phyloP scores from a whole-genome alignment of 2,329 filamentous ascomycete species.

The Aspergillus novofumigatus region DNA sequence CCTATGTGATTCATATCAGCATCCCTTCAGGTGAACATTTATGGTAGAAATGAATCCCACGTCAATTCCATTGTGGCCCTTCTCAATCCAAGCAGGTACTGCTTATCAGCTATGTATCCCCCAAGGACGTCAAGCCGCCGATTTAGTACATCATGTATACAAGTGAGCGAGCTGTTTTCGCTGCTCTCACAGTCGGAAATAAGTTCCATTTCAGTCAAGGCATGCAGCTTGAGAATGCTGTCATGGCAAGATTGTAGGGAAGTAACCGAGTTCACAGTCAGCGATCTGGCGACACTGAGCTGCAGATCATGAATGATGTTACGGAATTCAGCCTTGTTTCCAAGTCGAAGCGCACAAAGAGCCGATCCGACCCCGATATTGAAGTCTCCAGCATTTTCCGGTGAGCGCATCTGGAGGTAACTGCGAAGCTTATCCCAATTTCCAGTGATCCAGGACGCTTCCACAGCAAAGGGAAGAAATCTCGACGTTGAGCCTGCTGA shows the following conservation, averaged over 20 bases:
- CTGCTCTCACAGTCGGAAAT: conserved; percentile 53
- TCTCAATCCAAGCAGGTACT: conserved; percentile 82
- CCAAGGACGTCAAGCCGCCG: conserved; percentile 85
- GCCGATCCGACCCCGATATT: conserved; percentile 73
- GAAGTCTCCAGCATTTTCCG: conserved; percentile 59
- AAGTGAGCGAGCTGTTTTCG: conserved; percentile 14
- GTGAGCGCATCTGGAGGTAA: conserved; percentile 50
- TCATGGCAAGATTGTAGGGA: conserved; percentile 84
- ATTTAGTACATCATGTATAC: conserved; percentile 55
- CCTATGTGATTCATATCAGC: conserved; percentile 32
- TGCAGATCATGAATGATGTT: conserved; percentile 61
- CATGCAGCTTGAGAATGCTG: conserved; percentile 78
- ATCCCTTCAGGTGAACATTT: conserved; percentile 1
- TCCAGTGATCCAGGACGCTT: conserved; percentile 86
- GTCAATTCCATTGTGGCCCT: conserved; percentile 82
- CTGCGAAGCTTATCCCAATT: conserved; percentile 72
- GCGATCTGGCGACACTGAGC: conserved; percentile 64
- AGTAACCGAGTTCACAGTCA: conserved; percentile 72
- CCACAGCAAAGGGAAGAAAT: conserved; percentile 77
- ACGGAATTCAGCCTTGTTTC: conserved; percentile 51
- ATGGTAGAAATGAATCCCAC: conserved; percentile 7
- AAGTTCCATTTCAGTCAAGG: conserved; percentile 79
- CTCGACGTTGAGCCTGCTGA: conserved; percentile 50
- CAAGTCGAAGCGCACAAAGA: conserved; percentile 56
- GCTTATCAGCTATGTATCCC: conserved; percentile 86